phyloP scores from a whole-genome alignment of 768 basidiomycete species.

The Boletus huronensis region DNA sequence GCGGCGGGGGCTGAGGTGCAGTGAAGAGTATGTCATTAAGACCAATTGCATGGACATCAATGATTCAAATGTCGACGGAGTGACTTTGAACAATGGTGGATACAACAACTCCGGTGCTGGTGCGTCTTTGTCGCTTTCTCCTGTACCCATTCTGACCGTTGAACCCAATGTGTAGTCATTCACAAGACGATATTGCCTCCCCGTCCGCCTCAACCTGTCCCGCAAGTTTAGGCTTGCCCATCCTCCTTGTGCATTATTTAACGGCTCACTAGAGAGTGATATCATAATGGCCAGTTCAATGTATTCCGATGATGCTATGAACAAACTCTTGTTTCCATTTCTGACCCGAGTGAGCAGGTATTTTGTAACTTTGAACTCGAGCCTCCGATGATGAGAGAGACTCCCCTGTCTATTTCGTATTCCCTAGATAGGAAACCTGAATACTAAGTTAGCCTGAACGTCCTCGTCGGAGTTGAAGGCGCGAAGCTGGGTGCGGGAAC shows the following conservation, averaged over 20 bases:
- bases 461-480: too few species aligned
- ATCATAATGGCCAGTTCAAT: background rate
- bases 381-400: background rate
- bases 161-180: constrained; percentile 4
- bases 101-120: constrained; percentile 5
- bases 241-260: too few species aligned
- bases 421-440: background rate
- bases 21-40: background rate
- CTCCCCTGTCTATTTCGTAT: background rate
- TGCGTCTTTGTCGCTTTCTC: background rate
- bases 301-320: background rate
- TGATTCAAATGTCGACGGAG: background rate
- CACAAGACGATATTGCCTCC: background rate
- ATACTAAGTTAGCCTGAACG: too few species aligned
- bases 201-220: background rate
- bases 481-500: too few species aligned
- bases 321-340: background rate
- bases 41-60: background rate
- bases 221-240: background rate
- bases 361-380: background rate
- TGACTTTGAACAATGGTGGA: constrained; percentile 9
- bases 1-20: background rate
- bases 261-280: background rate
- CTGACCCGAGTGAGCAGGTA: background rate
- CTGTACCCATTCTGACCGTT: background rate